phyloP scores from a whole-genome alignment of 345 rosid species.

The Brassica nigra region DNA sequence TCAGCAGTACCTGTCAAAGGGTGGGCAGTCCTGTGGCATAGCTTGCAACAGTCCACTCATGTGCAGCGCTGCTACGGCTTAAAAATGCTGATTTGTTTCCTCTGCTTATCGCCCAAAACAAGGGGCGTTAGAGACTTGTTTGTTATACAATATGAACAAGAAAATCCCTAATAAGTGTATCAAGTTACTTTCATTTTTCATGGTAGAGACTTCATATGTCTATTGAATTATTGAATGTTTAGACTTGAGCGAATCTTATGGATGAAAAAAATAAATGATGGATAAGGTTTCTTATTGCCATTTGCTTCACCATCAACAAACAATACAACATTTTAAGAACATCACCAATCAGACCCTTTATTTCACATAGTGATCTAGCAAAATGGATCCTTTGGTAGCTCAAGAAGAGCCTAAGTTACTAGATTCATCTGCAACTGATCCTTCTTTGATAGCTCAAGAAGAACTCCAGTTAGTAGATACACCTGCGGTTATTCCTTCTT shows the following conservation, averaged over 20 bases:
- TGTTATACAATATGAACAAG: too few relatives aligned
- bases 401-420: not conserved
- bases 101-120: not conserved
- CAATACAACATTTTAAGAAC: not conserved
- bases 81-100: not conserved
- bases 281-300: not conserved
- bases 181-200: not conserved
- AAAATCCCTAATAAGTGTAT: not conserved
- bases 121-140: too few relatives aligned
- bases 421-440: not conserved
- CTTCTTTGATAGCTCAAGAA: not conserved
- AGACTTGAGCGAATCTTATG: not conserved
- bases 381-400: not conserved
- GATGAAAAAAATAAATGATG: not conserved
- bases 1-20: conserved; percentile 90
- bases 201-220: not conserved
- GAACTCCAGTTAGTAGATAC: not conserved
- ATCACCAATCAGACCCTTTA: not conserved
- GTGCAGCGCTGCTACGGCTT: not conserved
- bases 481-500: not conserved
- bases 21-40: conserved; percentile 61
- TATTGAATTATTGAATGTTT: not conserved
- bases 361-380: not conserved
- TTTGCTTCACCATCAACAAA: not conserved
- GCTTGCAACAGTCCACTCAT: not conserved